Evolutionary conservation across 2,329 filamentous ascomycete species (phyloP), one percentile per base, ranked within the genome.

Genomic region (Arthrocladium fulminans): DNA sequence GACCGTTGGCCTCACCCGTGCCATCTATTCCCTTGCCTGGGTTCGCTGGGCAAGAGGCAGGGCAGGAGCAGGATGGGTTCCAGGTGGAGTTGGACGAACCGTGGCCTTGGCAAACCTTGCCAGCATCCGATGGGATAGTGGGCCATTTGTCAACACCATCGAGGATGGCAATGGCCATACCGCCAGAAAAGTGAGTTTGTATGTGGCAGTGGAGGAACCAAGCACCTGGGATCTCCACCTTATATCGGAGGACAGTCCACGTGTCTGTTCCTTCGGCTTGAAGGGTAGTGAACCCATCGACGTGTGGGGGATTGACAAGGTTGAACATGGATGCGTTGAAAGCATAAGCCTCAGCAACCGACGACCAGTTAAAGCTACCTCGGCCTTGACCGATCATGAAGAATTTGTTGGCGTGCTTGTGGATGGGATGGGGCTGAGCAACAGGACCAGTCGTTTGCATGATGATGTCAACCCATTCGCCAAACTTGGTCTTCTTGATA

Each of bases 361-460:
- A 71, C 2, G 59, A 60, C 68, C 74, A 83, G 10, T 65, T 70
- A 58, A 76, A 83, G 1, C 54, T 47, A 0, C 76, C 76, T 0
- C 54, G 56, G 1, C 77, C 79, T 0, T 63, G 50, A 1, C 79
- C 80, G 27, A 83, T 69, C 17, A 73, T 63, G 56, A 71, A 81
- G 64, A 75, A 77, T 59, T 79, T 80, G 56, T 74, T 77, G 40
- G 74, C 73, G 63, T 83, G 80, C 65, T 81, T 81, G 69, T 83
- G 80, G 44, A 83, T 75, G 0, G 77, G 75, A 50, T 83, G 80
- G 8, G 74, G 67, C 3, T 73, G 76, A 56, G 78, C 74, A 5
- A 73, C 64, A 2, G 63, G 61, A 2, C 59, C 59, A n/a, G 61
- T 59, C 1, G 73, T 63, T 24, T 69, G 61, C 50, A 79, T 67